Evolutionary conservation across 1,139 yeast species (phyloP), one percentile per base, ranked within the genome.

Genomic region (Hyphopichia khmerensis): DNA sequence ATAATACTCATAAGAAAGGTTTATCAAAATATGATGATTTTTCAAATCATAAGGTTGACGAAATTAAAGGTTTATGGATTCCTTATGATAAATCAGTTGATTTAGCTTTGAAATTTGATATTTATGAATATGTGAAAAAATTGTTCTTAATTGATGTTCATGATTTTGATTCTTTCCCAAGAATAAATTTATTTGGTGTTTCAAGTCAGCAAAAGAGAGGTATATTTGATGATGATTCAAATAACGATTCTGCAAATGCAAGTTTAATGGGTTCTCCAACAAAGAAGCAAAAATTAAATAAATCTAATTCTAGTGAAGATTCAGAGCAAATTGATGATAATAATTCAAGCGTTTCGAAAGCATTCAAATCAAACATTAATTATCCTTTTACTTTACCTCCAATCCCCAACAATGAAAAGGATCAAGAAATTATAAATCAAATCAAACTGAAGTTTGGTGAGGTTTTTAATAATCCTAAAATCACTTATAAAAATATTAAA

Each of bases 381-480:
- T 62, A 65, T 36, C 84, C 84, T 4, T 77, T 64, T 52, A 65
- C 87, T 0, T 58, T 82, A 41, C 79, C 77, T 18, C 87, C 90
- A 1, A 52, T 82, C 24, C 59, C 67, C 2, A 64, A 64, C 11
- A 61, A 64, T 33, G 51, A 65, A 51, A 40, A 56, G 61, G 54
- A 64, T 35, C 39, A 48, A 2, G 65, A 60, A 10, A 38, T 60
- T 14, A 73, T 84, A 1, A 74, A 81, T 39, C 85, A 79, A 33
- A 62, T 82, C 26, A 77, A 59, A 77, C 81, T 36, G 72, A 81
- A 54, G 65, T 84, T 43, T 72, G 51, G 65, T 18, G 65, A 62
- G 36, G 50, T 83, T 46, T 62, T 83, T 43, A 67, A 64, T 14
- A 56, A 67, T 2, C 51, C 64, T 2, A 46, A 47, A 21, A 67